Evolutionary conservation across 305 asterid species (phyloP), one percentile per base, ranked within the genome.

Genomic region (Withania somnifera): DNA sequence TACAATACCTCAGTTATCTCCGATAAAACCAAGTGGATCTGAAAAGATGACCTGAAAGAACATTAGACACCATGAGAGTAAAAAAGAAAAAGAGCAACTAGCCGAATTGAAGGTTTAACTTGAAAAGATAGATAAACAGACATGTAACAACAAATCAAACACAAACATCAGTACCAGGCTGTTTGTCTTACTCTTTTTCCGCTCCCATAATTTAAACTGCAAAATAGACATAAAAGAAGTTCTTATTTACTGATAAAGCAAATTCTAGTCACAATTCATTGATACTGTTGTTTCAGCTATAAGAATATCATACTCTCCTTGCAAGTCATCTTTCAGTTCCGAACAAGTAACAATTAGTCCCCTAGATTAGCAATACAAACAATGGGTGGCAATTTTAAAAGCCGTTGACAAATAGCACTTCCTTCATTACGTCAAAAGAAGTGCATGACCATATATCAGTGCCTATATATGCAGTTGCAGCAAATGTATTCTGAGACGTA

Each of bases 161-260:
- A 17, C 28, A 34, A 15, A 66, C 50, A 64, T 64, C 45, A 30
- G 13, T 60, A 28, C 69, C 13, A 45, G 22, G 85, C 99, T 93
- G 95, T 96, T 96, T 77, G 98, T 93, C 86, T 92, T 96, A 93
- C 99, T 93, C 54, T 96, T 91, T 86, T 94, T 96, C 87, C 98
- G 82, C 82, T 96, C 99, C 98, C 98, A 96, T 84, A 88, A 87
- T 85, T 94, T 96, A 76, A 94, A 86, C 99, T 96, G 91, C 81
- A 82, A 40, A 79, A 42, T 14, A 11, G 56, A 47, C 22, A 50
- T 68, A 38, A 42, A 75, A 38, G 11, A 47, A 15, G 45, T 32
- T 15, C 26, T 28, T 26, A 26, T 73, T 8, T 8, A 73, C 47
- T 26, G 61, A 26, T 26, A 73, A 50, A 73, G 40, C 58, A 26